Conservation (phyloP, 352 stramenopile species). For the Pythium chondricola region DNA sequence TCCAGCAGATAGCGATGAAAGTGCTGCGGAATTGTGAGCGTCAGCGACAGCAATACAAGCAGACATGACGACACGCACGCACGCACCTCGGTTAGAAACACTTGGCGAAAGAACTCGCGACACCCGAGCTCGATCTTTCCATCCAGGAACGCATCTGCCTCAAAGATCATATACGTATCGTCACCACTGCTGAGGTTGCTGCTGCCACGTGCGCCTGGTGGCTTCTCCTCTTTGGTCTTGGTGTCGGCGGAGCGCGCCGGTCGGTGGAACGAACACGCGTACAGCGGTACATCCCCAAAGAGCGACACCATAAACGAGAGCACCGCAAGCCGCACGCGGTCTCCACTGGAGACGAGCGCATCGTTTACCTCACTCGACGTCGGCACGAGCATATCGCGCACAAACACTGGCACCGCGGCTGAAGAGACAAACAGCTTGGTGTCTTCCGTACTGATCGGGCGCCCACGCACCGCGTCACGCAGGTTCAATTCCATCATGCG, state of each 20-base stretch:
- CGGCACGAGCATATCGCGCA: conserved; percentile 19
- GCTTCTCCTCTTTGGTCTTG: background rate
- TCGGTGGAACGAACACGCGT: conserved; percentile 54
- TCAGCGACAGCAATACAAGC: conserved; percentile 1
- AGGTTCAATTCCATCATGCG: conserved; percentile 41
- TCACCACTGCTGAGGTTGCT: too few relatives aligned
- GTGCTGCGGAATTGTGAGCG: conserved; percentile 36
- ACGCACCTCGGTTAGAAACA: conserved; percentile 61
- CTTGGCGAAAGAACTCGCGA: conserved; percentile 73
- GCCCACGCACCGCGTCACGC: conserved; percentile 31
- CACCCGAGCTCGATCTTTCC: conserved; percentile 63
- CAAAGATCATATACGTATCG: conserved; percentile 46
- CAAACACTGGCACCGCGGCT: conserved; percentile 19
- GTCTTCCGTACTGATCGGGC: conserved; percentile 35
- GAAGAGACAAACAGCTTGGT: conserved; percentile 36
- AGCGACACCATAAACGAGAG: conserved; percentile 54
- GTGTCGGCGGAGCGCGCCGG: background rate
- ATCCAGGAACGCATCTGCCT: conserved; percentile 55
- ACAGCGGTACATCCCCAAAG: conserved; percentile 54
- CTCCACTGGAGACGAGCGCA: background rate
- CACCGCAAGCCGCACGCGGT: conserved; percentile 34
- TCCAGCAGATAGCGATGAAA: conserved; percentile 49
- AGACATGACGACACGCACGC: background rate
- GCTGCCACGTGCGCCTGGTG: background rate
- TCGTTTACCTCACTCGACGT: background rate